phyloP scores from a whole-genome alignment of 73 alveolate species.

The Blepharisma stoltei region DNA sequence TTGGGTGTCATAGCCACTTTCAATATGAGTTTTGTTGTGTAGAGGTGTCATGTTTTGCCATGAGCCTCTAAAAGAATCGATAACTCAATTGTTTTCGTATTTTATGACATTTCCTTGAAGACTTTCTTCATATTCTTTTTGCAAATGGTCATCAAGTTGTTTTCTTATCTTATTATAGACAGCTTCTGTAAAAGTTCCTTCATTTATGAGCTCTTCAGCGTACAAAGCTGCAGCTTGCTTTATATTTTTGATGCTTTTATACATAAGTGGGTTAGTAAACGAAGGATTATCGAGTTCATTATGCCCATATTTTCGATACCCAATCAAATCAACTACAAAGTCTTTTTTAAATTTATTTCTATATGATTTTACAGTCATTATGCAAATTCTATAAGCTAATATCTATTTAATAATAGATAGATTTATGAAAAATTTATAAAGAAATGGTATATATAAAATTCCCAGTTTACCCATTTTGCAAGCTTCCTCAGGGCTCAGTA shows the following conservation, averaged over 20 bases:
- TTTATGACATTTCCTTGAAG: not conserved
- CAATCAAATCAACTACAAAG: slow-evolving; percentile 78
- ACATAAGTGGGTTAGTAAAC: slow-evolving; percentile 72
- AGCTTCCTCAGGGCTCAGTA: slow-evolving; percentile 42
- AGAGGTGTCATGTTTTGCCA: slow-evolving; percentile 4
- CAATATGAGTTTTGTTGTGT: not conserved
- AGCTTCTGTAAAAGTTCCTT: slow-evolving; percentile 40
- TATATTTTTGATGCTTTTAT: slow-evolving; percentile 38
- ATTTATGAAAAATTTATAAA: too few relatives aligned
- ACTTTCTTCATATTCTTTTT: slow-evolving; percentile 45
- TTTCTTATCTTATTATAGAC: slow-evolving; percentile 38
- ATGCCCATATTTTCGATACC: slow-evolving; percentile 93
- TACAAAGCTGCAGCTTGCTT: slow-evolving; percentile 40
- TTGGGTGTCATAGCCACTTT: slow-evolving; percentile 20
- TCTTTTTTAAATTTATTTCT: slow-evolving; percentile 36
- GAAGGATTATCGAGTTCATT: slow-evolving; percentile 95
- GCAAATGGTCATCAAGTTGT: slow-evolving; percentile 38
- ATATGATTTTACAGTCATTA: too few relatives aligned
- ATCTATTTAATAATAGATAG: too few relatives aligned
- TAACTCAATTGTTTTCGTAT: slow-evolving; percentile 14
- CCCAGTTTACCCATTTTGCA: slow-evolving; percentile 44
- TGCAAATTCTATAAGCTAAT: too few relatives aligned
- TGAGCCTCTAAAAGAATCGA: slow-evolving; percentile 15
- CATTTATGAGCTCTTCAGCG: slow-evolving; percentile 41
- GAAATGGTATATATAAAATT: too few relatives aligned